phyloP scores from a whole-genome alignment of 176 grass and related monocot genomes.

The Eleusine indica region DNA sequence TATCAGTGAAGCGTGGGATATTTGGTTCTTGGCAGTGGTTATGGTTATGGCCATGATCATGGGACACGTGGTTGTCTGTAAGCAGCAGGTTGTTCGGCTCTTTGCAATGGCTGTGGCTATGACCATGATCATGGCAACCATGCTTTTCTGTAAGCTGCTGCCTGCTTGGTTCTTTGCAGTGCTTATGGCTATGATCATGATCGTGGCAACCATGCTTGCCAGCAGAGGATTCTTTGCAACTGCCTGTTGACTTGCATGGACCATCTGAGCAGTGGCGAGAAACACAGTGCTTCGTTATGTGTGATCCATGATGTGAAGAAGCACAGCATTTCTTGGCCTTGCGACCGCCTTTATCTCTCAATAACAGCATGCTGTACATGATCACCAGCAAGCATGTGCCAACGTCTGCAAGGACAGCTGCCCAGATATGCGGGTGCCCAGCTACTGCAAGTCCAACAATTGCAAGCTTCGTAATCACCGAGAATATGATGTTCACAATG shows the following conservation, averaged over 20 bases:
- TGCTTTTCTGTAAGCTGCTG: slow-evolving; percentile 16
- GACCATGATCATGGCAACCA: slow-evolving; percentile 44
- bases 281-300: slow-evolving; percentile 34
- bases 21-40: slow-evolving; percentile 24
- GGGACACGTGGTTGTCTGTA: slow-evolving; percentile 30
- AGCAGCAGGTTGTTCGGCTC: slow-evolving; percentile 30
- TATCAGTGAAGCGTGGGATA: not conserved
- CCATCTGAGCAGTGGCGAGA: slow-evolving; percentile 43
- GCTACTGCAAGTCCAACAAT: slow-evolving; percentile 68
- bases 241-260: slow-evolving; percentile 32
- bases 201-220: slow-evolving; percentile 38
- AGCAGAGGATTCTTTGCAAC: slow-evolving; percentile 35
- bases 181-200: slow-evolving; percentile 44
- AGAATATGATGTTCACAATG: slow-evolving; percentile 78
- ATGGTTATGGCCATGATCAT: slow-evolving; percentile 38
- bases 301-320: slow-evolving; percentile 49
- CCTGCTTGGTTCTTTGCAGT: slow-evolving; percentile 37
- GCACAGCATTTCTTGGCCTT: slow-evolving; percentile 61
- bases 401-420: slow-evolving; percentile 94
- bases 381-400: slow-evolving; percentile 96
- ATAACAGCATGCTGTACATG: slow-evolving; percentile 88
- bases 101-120: slow-evolving; percentile 36
- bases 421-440: slow-evolving; percentile 87
- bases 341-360: slow-evolving; percentile 49
- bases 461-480: slow-evolving; percentile 69